Evolutionary conservation across 257 asterid genomes (phyloP).

Genomic region (Thymus quinquecostatus): DNA sequence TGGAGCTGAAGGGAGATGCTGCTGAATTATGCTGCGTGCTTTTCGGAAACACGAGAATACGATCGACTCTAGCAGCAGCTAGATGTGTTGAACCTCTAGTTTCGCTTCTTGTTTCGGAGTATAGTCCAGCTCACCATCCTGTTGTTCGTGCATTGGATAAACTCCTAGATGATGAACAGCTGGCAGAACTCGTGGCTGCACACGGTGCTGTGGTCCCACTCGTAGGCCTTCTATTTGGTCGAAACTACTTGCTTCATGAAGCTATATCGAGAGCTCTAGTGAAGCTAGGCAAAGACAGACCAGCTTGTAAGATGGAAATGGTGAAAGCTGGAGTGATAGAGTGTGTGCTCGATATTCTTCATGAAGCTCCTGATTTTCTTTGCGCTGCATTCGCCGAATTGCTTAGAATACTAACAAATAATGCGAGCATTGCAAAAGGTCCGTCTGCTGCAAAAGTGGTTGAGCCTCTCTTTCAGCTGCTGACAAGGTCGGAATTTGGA

Average conservation of each 20-base stretch:
- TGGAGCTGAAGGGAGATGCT: constrained; percentile 97
- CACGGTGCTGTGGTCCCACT: constrained; percentile 97
- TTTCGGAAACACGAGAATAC: constrained; percentile 83
- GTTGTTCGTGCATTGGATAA: constrained; percentile 90
- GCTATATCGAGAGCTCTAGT: constrained; percentile 92
- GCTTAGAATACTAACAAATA: constrained; percentile 92
- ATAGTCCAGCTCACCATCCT: constrained; percentile 81
- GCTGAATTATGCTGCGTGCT: constrained; percentile 90
- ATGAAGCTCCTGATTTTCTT: constrained; percentile 92
- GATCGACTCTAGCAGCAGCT: constrained; percentile 94
- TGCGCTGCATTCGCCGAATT: constrained; percentile 93
- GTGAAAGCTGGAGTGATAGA: constrained; percentile 92
- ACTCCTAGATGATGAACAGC: constrained; percentile 88
- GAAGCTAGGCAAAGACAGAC: constrained; percentile 95
- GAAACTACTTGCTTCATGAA: constrained; percentile 81
- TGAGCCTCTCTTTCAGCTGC: constrained; percentile 82
- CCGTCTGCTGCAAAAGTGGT: constrained; percentile 95
- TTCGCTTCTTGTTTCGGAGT: constrained; percentile 80
- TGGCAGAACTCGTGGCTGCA: constrained; percentile 96
- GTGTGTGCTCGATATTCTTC: constrained; percentile 78
- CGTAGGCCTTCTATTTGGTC: constrained; percentile 87
- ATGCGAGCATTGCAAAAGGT: constrained; percentile 96
- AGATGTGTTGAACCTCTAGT: constrained; percentile 96
- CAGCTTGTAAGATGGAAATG: constrained; percentile 96
- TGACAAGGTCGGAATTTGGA: constrained; percentile 77